Conservation (phyloP, 805 yeast species). For the Metschnikowia cerradonensis region DNA sequence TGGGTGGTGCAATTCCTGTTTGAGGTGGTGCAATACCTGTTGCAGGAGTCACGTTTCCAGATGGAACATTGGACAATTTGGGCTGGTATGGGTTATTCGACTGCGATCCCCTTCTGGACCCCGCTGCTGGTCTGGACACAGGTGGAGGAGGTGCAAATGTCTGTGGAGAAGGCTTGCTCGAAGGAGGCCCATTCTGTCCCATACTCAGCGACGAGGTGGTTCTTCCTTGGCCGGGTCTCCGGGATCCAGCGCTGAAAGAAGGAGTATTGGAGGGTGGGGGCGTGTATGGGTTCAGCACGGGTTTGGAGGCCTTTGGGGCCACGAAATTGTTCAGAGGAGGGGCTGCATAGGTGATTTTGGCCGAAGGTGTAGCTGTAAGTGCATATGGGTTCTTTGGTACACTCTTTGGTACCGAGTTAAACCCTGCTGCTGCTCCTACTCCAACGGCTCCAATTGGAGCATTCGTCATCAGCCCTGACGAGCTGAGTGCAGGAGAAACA, state of each 20-base stretch:
- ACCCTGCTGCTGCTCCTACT: background rate
- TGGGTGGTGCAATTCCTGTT: background rate
- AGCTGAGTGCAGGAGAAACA: constrained; percentile 24
- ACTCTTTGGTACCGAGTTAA: constrained; percentile 2
- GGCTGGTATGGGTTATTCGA: constrained; percentile 1
- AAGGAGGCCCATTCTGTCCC: background rate
- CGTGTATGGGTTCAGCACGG: constrained; percentile 13
- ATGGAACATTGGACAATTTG: background rate
- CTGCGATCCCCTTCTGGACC: constrained; percentile 3
- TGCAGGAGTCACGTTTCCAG: background rate
- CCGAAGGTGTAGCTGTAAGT: constrained; percentile 16
- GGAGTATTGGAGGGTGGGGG: constrained; percentile 4
- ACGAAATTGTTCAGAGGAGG: constrained; percentile 21
- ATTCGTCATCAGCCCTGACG: constrained; percentile 22
- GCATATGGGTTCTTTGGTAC: constrained; percentile 26
- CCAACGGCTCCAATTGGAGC: constrained; percentile 7
- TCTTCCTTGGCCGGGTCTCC: background rate
- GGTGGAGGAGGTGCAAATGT: constrained; percentile 8
- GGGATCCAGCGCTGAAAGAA: background rate
- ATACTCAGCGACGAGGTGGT: background rate
- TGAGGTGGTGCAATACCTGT: background rate
- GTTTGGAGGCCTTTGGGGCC: constrained; percentile 13
- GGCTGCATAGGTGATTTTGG: constrained; percentile 33
- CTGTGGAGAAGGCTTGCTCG: constrained; percentile 7
- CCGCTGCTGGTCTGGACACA: constrained; percentile 1